Evolutionary conservation across 805 yeast species (phyloP).

Genomic region (Cyberlindnera euphorbiae): DNA sequence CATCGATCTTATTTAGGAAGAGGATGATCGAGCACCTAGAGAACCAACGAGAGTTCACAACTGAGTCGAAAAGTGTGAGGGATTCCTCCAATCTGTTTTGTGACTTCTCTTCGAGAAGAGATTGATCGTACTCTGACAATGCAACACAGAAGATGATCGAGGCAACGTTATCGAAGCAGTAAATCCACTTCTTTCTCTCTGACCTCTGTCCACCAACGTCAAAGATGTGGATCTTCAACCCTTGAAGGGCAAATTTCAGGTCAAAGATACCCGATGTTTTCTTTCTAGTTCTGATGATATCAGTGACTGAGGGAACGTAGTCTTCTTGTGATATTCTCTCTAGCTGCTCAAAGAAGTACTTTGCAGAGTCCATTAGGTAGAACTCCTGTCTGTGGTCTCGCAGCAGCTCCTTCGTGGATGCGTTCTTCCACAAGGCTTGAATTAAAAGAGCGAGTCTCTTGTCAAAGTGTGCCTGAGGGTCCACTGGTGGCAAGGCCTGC

Average conservation of each 20-base stretch:
- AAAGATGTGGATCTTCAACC: slow-evolving; percentile 55
- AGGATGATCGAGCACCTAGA: slow-evolving; percentile 79
- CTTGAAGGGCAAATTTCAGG: slow-evolving; percentile 70
- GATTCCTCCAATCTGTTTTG: slow-evolving; percentile 80
- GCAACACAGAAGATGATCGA: slow-evolving; percentile 89
- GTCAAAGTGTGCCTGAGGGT: slow-evolving; percentile 50
- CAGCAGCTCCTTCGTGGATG: slow-evolving; percentile 53
- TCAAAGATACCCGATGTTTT: slow-evolving; percentile 92
- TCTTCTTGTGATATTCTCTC: slow-evolving; percentile 52
- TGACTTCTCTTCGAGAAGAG: slow-evolving; percentile 67
- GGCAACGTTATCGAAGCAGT: slow-evolving; percentile 91
- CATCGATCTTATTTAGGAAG: slow-evolving; percentile 85
- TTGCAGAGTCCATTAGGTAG: slow-evolving; percentile 82
- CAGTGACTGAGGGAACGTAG: slow-evolving; percentile 71
- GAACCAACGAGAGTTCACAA: slow-evolving; percentile 91
- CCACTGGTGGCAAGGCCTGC: slow-evolving; percentile 36
- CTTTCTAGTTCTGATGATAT: slow-evolving; percentile 80
- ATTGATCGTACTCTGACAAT: slow-evolving; percentile 86
- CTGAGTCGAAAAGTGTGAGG: slow-evolving; percentile 79
- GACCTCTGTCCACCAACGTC: slow-evolving; percentile 97
- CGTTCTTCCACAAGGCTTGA: slow-evolving; percentile 47
- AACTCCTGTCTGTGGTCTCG: slow-evolving; percentile 62
- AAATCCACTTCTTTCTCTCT: slow-evolving; percentile 96
- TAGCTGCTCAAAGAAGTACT: slow-evolving; percentile 66
- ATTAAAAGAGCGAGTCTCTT: slow-evolving; percentile 44